Evolutionary conservation across 2,329 filamentous ascomycete species (phyloP).

Genomic region (Drechslera avenae): DNA sequence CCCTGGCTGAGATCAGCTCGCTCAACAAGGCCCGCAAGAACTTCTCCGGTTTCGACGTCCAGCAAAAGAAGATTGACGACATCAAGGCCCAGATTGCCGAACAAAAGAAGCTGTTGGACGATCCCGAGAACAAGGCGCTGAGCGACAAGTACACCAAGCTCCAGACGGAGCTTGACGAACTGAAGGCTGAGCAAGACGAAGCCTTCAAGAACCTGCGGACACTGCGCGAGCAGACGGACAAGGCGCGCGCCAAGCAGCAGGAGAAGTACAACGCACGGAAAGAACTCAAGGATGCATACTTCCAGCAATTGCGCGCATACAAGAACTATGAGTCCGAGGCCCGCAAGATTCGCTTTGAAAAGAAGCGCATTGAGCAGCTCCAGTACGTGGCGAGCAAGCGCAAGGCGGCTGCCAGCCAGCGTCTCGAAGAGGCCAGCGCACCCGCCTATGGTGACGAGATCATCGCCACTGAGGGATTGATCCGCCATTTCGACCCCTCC

Average conservation of each 20-base stretch:
- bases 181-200: conserved; percentile 91
- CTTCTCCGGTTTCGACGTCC: conserved; percentile 81
- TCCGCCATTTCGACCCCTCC: conserved; percentile 88
- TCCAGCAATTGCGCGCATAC: conserved; percentile 78
- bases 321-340: conserved; percentile 83
- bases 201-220: conserved; percentile 85
- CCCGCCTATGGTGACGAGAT: conserved; percentile 94
- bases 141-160: conserved; percentile 85
- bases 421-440: conserved; percentile 80
- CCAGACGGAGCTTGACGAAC: conserved; percentile 82
- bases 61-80: conserved; percentile 87
- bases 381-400: conserved; percentile 72
- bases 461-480: conserved; percentile 81
- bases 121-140: conserved; percentile 86
- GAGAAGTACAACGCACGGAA: conserved; percentile 82
- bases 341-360: conserved; percentile 75
- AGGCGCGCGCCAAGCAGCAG: conserved; percentile 83
- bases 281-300: conserved; percentile 89
- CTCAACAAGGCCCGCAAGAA: conserved; percentile 89
- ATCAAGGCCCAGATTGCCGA: conserved; percentile 86
- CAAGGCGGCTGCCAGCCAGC: conserved; percentile 75
- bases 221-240: conserved; percentile 83
- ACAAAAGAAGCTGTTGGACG: conserved; percentile 86
- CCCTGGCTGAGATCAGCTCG: conserved; percentile 78
- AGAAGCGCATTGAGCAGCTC: conserved; percentile 79